Evolutionary conservation across 352 stramenopile genomes (phyloP), one percentile per base, ranked within the genome.

Genomic region (Saprolegnia diclina): DNA sequence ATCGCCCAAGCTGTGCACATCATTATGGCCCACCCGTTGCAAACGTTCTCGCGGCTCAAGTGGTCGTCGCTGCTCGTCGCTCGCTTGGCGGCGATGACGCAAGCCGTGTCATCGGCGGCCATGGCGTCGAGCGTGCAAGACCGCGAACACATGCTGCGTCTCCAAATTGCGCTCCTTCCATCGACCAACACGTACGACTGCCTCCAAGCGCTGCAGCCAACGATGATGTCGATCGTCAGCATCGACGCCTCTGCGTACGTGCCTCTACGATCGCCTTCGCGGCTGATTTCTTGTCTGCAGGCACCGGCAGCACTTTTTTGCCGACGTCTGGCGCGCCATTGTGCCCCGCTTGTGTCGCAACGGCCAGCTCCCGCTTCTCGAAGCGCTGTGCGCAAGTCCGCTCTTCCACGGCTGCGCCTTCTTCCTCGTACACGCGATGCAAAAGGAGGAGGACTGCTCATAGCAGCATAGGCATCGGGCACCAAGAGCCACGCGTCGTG

Each of bases 1-100:
- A 71, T 92, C 53, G 90, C 81, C 35, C 81, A 83, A 0, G 81
- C 78, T 13, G 68, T 83, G 5, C 90, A 84, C 67, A 77, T 92
- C 55, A n/a, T 92, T 29, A 74, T 92, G 19, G 73, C 79, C 0
- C 84, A 92, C 38, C 80, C 83, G 24, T 54, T 94, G 35, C 84
- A 83, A 42, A 71, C 70, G 35, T 84, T 87, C 29, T 71, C 74
- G n/a, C 84, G 83, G 0, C 71, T 89, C 42, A 67, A 76, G 16
- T 77, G 74, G 52, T 77, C 80, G 26, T 29, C 67, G 16, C 48
- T 76, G 22, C 74, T 92, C 14, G 76, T 80, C 16, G 76, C 83
- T 18, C 73, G 88, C 38, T 62, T 91, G 13, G 35, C 52, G 4
- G 52, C 52, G 13, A 59, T 59, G 52, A 59, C 52, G 11, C 52